A percentile compares a stretch with the other conserved stretches of the same genome.
Conservation (phyloP, 192 early-diverging fungal species). For the Podila epicladia region DNA sequence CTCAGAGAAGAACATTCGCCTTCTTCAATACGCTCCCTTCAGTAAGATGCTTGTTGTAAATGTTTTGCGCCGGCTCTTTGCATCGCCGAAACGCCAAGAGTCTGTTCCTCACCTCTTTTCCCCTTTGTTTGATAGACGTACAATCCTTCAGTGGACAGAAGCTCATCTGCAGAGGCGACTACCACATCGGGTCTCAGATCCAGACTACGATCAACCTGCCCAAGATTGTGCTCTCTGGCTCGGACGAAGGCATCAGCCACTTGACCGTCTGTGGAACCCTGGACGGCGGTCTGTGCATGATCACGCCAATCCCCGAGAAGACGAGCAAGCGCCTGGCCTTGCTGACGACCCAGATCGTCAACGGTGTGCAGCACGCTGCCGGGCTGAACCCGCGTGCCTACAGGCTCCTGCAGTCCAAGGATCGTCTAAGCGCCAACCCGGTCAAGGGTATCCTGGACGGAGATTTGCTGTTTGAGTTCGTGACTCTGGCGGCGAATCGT, state of each 20-base stretch:
- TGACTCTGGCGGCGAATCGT: conserved; percentile 67
- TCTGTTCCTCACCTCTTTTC: not conserved
- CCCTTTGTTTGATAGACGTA: conserved; percentile 64
- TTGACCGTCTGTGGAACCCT: conserved; percentile 64
- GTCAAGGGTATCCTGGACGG: conserved; percentile 86
- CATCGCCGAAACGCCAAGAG: not conserved
- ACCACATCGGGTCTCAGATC: conserved; percentile 83
- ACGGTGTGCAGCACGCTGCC: conserved; percentile 80
- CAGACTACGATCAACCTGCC: conserved; percentile 67
- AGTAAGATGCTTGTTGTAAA: conserved; percentile 61
- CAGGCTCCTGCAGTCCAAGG: conserved; percentile 69
- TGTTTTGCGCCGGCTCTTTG: not conserved
- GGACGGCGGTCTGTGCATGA: conserved; percentile 73
- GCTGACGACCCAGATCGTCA: conserved; percentile 87
- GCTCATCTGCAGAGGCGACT: conserved; percentile 90
- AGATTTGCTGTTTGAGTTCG: conserved; percentile 81
- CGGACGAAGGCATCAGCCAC: conserved; percentile 38
- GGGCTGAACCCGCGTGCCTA: conserved; percentile 94
- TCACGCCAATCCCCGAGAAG: conserved; percentile 89
- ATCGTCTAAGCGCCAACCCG: conserved; percentile 76
- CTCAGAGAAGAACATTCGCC: conserved; percentile 80
- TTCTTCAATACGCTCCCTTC: conserved; percentile 88
- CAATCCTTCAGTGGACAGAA: conserved; percentile 90
- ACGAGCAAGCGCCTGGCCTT: conserved; percentile 90
- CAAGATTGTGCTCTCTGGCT: conserved; percentile 43